Evolutionary conservation across 1,139 yeast genomes (phyloP).

Genomic region (Groenewaldozyma auringiensis): DNA sequence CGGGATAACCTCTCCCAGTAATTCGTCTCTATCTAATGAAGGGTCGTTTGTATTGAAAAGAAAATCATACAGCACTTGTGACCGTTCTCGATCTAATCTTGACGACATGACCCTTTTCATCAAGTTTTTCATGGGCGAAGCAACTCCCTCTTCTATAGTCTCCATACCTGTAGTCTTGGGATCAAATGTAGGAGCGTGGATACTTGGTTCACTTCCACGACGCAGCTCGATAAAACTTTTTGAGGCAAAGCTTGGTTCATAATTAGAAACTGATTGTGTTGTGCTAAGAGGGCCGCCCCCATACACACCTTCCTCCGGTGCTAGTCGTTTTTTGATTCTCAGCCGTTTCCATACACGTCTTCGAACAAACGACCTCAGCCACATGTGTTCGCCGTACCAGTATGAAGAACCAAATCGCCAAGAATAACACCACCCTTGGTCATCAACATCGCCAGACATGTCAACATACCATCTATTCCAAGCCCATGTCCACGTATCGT

Average conservation of each 20-base stretch:
- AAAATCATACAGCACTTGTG: slow-evolving; percentile 10
- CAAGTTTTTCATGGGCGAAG: slow-evolving; percentile 5
- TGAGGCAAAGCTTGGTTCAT: not conserved
- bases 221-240: slow-evolving; percentile 1
- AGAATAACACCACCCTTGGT: slow-evolving; percentile 71
- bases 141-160: slow-evolving; percentile 1
- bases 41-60: slow-evolving; percentile 4
- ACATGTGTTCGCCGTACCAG: slow-evolving; percentile 37
- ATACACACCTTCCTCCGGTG: no score
- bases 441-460: slow-evolving; percentile 67
- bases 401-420: slow-evolving; percentile 29
- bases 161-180: not conserved
- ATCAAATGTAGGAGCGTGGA: not conserved
- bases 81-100: slow-evolving; percentile 21
- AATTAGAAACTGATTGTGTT: no score
- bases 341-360: slow-evolving; percentile 36
- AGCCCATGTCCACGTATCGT: slow-evolving; percentile 59
- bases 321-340: slow-evolving; percentile 17
- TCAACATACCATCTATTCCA: slow-evolving; percentile 70
- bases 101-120: slow-evolving; percentile 7
- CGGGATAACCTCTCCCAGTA: not conserved
- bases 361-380: slow-evolving; percentile 37
- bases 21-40: not conserved
- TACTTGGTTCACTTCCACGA: not conserved
- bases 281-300: no score